phyloP scores from a whole-genome alignment of 2,329 filamentous ascomycete genomes.

The Anthostomella pinea region DNA sequence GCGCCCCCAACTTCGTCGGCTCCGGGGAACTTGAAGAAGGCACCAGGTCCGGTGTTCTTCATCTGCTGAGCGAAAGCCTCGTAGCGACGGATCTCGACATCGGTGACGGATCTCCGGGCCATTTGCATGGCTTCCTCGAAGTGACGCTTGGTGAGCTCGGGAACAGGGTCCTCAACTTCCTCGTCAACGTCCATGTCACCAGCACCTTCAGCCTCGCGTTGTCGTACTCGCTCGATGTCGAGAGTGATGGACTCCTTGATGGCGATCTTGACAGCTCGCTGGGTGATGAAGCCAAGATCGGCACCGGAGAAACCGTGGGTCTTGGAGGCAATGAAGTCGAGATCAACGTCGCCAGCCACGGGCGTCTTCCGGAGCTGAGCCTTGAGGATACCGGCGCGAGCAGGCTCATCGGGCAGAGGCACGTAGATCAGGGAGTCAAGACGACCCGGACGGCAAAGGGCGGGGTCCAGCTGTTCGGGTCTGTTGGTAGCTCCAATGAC shows the following conservation, averaged over 20 bases:
- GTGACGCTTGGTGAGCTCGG: constrained; percentile 91
- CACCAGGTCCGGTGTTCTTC: constrained; percentile 95
- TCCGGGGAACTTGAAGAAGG: constrained; percentile 95
- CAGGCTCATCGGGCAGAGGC: constrained; percentile 87
- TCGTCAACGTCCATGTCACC: constrained; percentile 82
- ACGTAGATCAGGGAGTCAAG: constrained; percentile 98
- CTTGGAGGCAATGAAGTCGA: constrained; percentile 90
- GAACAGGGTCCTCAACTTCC: constrained; percentile 86
- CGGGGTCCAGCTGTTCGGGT: constrained; percentile 97
- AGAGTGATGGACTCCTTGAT: constrained; percentile 93
- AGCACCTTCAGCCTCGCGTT: constrained; percentile 83
- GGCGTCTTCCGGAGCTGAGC: constrained; percentile 99
- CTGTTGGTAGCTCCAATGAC: constrained; percentile 98
- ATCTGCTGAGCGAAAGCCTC: constrained; percentile 98
- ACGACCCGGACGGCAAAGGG: constrained; percentile 96
- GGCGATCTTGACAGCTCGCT: constrained; percentile 97
- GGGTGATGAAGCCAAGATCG: constrained; percentile 97
- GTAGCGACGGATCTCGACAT: constrained; percentile 96
- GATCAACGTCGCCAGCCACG: constrained; percentile 80
- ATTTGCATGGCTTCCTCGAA: constrained; percentile 98
- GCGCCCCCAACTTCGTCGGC: constrained; percentile 71
- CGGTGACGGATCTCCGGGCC: constrained; percentile 88
- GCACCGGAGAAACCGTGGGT: constrained; percentile 99
- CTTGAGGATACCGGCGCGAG: constrained; percentile 84
- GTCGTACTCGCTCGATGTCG: constrained; percentile 89